Evolutionary conservation across 441 rosid genomes (phyloP), one percentile per base, ranked within the genome.

Genomic region (Kokia cookei): DNA sequence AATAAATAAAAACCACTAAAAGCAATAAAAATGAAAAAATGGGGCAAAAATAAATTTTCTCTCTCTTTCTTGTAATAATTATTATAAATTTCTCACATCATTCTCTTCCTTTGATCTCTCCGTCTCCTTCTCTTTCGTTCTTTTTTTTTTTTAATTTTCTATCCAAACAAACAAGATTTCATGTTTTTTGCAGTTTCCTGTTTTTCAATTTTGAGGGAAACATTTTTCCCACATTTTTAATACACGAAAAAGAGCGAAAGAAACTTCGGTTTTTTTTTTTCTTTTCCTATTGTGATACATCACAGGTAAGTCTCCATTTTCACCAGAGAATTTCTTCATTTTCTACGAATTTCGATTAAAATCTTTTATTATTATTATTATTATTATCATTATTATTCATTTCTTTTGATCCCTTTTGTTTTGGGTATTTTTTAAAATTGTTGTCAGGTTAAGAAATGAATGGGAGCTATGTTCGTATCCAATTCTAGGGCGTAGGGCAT

Each of bases 381-480:
- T 11, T 37, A 9, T 8, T 59, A 61, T 11, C 29, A 9, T 8
- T 59, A 61, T 61, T 61, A 42, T 51, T 5, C 9, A 1, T 45
- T 59, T 62, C 24, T 50, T 74, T 63, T 74, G 53, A 64, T 64
- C 47, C 26, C 6, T 17, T 12, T 65, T 11, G 14, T 53, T 22
- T 7, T 35, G 8, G 37, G 1, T 32, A 4, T 6, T 0, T 53
- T 64, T 64, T 7, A 67, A 7, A 66, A 73, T 75, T 78, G 76
- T 81, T 73, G 45, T 78, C 87, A 81, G 86, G 89, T 80, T 80
- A 75, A 71, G 82, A 75, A 69, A 61, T 71, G 82, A 80, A 78
- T 84, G 84, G 75, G 72, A 76, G 29, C 55, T 73, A 19, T 62
- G 11, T 69, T 58, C 67, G 63, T 63, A 57, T 48, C 40, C 22